A percentile compares a stretch with the other conserved stretches of the same genome.
These are phyloP conservation scores for Saprolegnia diclina DNA, from an alignment of 352 stramenopile species.

Conservation along the genomic window DNA sequence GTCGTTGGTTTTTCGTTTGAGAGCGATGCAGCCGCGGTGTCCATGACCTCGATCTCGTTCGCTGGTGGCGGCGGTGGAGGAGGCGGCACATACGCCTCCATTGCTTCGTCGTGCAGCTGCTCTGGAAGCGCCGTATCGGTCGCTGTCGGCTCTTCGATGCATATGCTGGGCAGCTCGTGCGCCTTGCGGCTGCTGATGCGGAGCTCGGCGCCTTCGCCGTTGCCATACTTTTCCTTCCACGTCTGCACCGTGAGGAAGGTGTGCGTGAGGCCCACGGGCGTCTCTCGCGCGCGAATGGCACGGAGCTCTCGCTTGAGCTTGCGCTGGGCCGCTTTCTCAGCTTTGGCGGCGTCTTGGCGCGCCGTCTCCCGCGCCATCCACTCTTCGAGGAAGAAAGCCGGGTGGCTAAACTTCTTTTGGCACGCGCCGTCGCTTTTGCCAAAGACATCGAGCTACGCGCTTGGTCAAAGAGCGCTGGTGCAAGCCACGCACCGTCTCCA, in stretches of 20 bases:
- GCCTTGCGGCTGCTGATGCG: neutral
- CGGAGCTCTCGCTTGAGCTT: neutral
- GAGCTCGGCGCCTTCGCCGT: conserved; percentile 7
- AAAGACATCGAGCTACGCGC: neutral
- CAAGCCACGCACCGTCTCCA: neutral
- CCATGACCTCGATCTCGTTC: no score
- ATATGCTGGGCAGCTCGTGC: neutral
- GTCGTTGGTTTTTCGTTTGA: no score
- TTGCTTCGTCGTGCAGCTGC: neutral
- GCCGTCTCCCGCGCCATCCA: neutral
- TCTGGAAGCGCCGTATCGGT: neutral
- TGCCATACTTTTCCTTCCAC: conserved; percentile 12
- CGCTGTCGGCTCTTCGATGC: neutral
- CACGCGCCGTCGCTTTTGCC: neutral
- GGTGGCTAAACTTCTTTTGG: conserved; percentile 8
- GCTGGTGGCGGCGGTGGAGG: neutral
- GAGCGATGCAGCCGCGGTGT: no score
- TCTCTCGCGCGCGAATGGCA: neutral
- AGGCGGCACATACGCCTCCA: no score
- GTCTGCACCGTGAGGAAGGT: neutral
- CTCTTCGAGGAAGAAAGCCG: conserved; percentile 3
- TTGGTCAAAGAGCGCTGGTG: no score
- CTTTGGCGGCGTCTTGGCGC: neutral
- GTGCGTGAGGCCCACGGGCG: neutral
- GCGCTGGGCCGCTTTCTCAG: neutral